Evolutionary conservation across 2,329 filamentous ascomycete species (phyloP).

Genomic region (Pezicula rhizophila): DNA sequence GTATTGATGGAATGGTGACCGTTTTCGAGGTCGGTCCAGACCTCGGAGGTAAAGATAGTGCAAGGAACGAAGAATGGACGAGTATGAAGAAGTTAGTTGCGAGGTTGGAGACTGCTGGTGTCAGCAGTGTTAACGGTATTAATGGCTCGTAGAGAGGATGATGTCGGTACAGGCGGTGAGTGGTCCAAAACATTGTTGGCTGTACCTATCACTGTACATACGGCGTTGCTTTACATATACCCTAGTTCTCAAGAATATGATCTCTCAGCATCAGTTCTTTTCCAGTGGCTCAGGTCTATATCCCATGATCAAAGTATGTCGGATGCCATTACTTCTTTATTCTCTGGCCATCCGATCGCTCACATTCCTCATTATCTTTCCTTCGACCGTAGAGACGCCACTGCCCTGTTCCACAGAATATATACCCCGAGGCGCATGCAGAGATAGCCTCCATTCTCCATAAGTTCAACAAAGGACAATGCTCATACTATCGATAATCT

Average conservation of each 20-base stretch:
- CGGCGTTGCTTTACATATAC: constrained; percentile 23
- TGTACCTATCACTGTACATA: constrained; percentile 9
- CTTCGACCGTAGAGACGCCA: too few species aligned
- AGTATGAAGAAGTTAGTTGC: constrained; percentile 85
- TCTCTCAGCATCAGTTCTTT: neutral
- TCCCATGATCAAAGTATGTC: too few species aligned
- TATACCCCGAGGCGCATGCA: too few species aligned
- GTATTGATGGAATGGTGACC: constrained; percentile 83
- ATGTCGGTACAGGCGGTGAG: neutral
- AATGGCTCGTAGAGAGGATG: constrained; percentile 14
- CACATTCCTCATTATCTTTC: too few species aligned
- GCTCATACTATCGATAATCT: too few species aligned
- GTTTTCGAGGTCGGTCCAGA: constrained; percentile 87
- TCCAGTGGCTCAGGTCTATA: too few species aligned
- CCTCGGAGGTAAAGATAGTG: constrained; percentile 75
- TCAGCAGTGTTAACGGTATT: constrained; percentile 12
- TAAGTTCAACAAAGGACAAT: too few species aligned
- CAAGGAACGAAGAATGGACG: constrained; percentile 85
- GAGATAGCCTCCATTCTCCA: too few species aligned
- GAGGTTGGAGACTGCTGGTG: constrained; percentile 53
- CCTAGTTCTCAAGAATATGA: constrained; percentile 11
- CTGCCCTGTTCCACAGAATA: too few species aligned
- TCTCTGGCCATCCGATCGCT: too few species aligned
- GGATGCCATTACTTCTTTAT: too few species aligned
- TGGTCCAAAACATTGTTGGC: neutral